Conservation (phyloP, 768 basidiomycete species). For the Porphyrellus cyaneotinctus region DNA sequence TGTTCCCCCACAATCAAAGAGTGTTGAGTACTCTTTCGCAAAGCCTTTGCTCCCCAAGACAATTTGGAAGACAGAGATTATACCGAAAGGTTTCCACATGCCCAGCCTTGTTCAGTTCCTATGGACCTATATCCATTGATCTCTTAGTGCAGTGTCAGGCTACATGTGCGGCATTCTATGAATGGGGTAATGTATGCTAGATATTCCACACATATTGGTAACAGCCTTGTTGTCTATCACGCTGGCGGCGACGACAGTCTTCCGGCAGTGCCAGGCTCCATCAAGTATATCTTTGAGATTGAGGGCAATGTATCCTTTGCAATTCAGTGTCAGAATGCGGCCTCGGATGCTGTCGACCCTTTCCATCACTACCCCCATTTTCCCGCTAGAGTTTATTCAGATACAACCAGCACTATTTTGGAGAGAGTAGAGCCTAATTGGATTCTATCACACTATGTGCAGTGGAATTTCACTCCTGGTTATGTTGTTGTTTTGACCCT, state of each 20-base stretch:
- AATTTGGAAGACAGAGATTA: not conserved
- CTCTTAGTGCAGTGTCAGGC: not conserved
- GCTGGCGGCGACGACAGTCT: not conserved
- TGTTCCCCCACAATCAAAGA: not conserved
- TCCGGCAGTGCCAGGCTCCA: not conserved
- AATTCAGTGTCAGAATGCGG: not conserved
- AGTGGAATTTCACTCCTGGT: not conserved
- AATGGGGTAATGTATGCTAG: not conserved
- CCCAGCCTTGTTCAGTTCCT: not conserved
- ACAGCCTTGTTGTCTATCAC: not conserved
- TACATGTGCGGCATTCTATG: not conserved
- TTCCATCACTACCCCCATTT: not conserved
- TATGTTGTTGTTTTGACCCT: not conserved
- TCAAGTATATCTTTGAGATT: slow-evolving; percentile 1
- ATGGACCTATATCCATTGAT: not conserved
- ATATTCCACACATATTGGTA: not conserved
- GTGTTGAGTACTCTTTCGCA: not conserved
- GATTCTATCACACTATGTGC: not conserved
- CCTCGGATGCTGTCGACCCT: not conserved
- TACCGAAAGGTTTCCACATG: not conserved
- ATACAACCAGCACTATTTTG: not conserved
- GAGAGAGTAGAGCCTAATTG: not conserved
- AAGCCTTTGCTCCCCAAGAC: slow-evolving; percentile 3
- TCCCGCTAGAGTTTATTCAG: not conserved
- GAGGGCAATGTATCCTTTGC: not conserved